Percentiles rank a stretch among this genome's conserved stretches.
phyloP scores from a whole-genome alignment of 345 rosid species.

The Lagerstroemia speciosa region DNA sequence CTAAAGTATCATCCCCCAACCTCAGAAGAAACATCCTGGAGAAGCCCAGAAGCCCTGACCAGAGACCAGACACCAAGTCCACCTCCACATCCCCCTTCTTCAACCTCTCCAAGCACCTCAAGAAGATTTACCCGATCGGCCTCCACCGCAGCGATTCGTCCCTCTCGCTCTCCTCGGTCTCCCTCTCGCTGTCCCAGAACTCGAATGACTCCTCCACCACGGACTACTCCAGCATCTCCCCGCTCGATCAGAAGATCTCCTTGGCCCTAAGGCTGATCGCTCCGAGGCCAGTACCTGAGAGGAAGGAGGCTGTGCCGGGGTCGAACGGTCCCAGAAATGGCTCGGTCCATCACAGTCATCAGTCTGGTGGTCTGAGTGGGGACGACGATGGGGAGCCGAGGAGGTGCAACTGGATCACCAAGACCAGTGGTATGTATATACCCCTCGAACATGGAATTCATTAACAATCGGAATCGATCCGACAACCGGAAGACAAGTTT shows the following conservation, averaged over 20 bases:
- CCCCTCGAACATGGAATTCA: neutral
- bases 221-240: conserved; percentile 32
- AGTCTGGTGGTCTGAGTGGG: conserved; percentile 18
- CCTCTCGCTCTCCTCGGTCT: conserved; percentile 64
- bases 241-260: conserved; percentile 50
- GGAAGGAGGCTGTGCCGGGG: conserved; percentile 27
- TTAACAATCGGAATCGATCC: no score
- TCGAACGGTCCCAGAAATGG: conserved; percentile 19
- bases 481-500: no score
- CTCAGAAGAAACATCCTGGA: conserved; percentile 31
- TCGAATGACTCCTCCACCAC: conserved; percentile 70
- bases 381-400: conserved; percentile 40
- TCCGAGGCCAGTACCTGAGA: conserved; percentile 19
- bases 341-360: neutral
- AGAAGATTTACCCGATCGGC: conserved; percentile 75
- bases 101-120: conserved; percentile 48
- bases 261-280: conserved; percentile 59
- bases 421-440: conserved; percentile 60
- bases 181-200: conserved; percentile 76
- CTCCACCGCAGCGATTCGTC: conserved; percentile 69
- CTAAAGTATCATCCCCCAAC: conserved; percentile 33
- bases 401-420: conserved; percentile 91
- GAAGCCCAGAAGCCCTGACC: conserved; percentile 22
- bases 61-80: conserved; percentile 23
- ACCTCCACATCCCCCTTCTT: conserved; percentile 40